These are phyloP conservation scores for Globisporangium parvum DNA, from an alignment of 352 stramenopile species.

Conservation along the genomic window DNA sequence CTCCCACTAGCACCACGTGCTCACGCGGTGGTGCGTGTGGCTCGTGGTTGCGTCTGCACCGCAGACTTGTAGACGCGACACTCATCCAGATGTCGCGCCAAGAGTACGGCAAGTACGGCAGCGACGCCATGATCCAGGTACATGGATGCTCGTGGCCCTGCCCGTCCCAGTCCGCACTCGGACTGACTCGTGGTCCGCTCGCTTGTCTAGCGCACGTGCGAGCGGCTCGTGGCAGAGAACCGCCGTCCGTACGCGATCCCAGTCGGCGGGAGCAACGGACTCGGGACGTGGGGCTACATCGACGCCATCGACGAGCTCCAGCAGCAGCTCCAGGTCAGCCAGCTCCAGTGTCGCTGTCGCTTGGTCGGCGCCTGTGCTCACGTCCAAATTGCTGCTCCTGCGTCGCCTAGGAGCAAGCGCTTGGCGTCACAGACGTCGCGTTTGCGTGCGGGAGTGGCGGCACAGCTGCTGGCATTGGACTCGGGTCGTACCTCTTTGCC, in stretches of 20 bases:
- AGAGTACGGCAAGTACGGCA: slow-evolving; percentile 75
- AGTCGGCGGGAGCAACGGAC: slow-evolving; percentile 87
- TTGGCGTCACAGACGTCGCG: slow-evolving; percentile 71
- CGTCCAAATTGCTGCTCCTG: not conserved
- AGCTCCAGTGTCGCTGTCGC: not conserved
- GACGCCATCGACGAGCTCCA: slow-evolving; percentile 88
- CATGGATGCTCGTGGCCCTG: too few relatives aligned
- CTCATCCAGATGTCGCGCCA: slow-evolving; percentile 78
- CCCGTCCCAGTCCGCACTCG: not conserved
- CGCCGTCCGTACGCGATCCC: slow-evolving; percentile 78
- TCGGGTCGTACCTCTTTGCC: slow-evolving; percentile 66
- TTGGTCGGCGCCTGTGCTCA: too few relatives aligned
- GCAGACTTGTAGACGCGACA: slow-evolving; percentile 61
- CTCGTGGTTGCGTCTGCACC: not conserved
- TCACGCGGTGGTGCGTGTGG: not conserved
- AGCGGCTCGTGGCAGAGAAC: slow-evolving; percentile 44
- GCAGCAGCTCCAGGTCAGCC: slow-evolving; percentile 47
- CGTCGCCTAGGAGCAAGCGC: slow-evolving; percentile 27
- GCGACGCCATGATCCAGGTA: slow-evolving; percentile 79
- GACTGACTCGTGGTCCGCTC: not conserved
- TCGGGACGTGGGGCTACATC: slow-evolving; percentile 93
- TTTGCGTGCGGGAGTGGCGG: slow-evolving; percentile 83
- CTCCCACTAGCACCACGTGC: too few relatives aligned
- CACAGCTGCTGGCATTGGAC: slow-evolving; percentile 66
- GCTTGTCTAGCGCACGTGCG: slow-evolving; percentile 41